Conservation (phyloP, 139 green algal genomes). For the Chlorella vulgaris region DNA sequence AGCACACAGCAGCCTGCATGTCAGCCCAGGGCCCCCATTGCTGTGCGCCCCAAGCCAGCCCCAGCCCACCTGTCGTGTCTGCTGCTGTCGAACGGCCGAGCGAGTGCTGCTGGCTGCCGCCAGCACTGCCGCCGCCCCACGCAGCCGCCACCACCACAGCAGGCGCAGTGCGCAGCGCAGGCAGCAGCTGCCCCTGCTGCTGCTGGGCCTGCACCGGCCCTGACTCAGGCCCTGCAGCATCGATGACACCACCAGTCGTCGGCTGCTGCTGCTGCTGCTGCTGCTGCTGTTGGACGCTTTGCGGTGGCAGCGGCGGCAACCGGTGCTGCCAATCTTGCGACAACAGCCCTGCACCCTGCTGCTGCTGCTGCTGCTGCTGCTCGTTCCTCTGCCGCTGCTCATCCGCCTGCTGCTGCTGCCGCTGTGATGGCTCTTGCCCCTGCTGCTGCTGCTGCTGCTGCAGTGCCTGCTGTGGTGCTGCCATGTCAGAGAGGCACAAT, state of each 20-base stretch:
- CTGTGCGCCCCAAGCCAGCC: neutral
- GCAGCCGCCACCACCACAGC: too few relatives aligned
- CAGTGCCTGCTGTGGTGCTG: slow-evolving; percentile 12
- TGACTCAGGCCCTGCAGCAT: too few relatives aligned
- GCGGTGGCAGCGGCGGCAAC: too few relatives aligned
- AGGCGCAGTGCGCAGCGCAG: too few relatives aligned
- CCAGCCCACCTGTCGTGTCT: neutral
- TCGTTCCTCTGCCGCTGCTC: slow-evolving; percentile 21
- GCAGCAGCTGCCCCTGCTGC: too few relatives aligned
- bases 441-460: neutral
- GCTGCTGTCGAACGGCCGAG: slow-evolving; percentile 12
- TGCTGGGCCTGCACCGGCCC: too few relatives aligned
- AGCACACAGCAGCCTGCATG: too few relatives aligned
- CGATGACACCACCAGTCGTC: too few relatives aligned
- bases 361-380: neutral
- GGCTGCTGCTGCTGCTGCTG: too few relatives aligned
- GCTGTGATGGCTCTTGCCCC: neutral
- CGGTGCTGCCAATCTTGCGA: neutral
- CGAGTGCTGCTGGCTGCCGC: neutral
- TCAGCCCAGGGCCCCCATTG: too few relatives aligned
- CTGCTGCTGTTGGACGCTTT: too few relatives aligned
- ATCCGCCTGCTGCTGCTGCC: slow-evolving; percentile 2
- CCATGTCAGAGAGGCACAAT: neutral
- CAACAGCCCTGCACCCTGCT: neutral
- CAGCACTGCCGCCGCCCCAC: neutral